Percentiles rank a stretch among this genome's conserved stretches.
phyloP scores from a whole-genome alignment of 495 filamentous ascomycete genomes.

The Podospora conica region DNA sequence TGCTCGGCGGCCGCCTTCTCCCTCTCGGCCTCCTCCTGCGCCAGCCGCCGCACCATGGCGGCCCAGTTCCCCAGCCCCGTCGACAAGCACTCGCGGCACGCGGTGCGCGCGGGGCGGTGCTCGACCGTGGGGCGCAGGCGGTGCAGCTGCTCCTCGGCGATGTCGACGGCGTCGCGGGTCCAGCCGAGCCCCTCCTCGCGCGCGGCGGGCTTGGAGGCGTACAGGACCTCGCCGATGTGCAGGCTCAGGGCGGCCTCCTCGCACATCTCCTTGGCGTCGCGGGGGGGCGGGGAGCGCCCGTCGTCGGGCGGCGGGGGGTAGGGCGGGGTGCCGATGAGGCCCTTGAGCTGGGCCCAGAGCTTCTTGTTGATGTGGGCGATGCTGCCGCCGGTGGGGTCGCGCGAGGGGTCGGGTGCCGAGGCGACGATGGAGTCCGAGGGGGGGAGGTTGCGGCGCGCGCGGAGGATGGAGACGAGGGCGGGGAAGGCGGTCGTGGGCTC shows the following conservation, averaged over 20 bases:
- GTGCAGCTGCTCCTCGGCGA: conserved; percentile 49
- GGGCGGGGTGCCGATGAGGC: conserved; percentile 43
- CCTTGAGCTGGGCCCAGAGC: conserved; percentile 30
- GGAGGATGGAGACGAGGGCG: conserved; percentile 79
- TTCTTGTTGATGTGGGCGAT: conserved; percentile 5
- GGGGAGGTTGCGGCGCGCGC: conserved; percentile 53
- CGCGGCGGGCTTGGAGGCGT: conserved; percentile 39
- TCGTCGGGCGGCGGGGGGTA: conserved; percentile 62
- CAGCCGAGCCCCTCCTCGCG: conserved; percentile 68
- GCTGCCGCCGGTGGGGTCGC: not conserved
- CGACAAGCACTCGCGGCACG: conserved; percentile 65
- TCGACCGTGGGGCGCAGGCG: conserved; percentile 12
- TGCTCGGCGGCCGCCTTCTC: conserved; percentile 16
- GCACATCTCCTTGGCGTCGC: conserved; percentile 58
- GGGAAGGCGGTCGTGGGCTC: conserved; percentile 63
- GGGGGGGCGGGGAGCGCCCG: conserved; percentile 58
- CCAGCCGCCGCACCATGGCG: conserved; percentile 58
- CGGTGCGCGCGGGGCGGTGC: conserved; percentile 35
- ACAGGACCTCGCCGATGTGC: conserved; percentile 92
- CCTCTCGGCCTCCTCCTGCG: conserved; percentile 45
- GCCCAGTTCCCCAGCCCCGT: conserved; percentile 70
- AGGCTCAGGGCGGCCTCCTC: conserved; percentile 79
- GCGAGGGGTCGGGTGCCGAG: conserved; percentile 1
- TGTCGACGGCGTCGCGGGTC: conserved; percentile 77
- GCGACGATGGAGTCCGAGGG: conserved; percentile 3